These are phyloP conservation scores for Sanghuangporus baumii DNA, from an alignment of 1,284 basidiomycete genomes.

Conservation along the genomic window DNA sequence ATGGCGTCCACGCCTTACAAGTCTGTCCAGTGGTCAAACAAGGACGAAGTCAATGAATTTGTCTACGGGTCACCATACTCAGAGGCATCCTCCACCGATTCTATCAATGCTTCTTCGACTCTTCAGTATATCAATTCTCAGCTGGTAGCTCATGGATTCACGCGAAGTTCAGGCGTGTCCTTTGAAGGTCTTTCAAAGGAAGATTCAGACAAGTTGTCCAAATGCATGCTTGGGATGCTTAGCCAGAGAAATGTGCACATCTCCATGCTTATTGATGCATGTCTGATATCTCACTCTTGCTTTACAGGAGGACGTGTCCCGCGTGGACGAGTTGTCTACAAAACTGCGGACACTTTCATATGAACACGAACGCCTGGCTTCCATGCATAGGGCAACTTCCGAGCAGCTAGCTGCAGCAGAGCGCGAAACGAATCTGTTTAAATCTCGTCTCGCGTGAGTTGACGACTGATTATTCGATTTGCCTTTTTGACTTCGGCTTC, in stretches of 20 bases:
- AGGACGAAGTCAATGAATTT: conserved; percentile 31
- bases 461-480: background rate
- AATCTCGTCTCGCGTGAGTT: conserved; percentile 64
- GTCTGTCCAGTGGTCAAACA: conserved; percentile 40
- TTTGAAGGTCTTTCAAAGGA: conserved; percentile 54
- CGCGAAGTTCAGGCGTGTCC: conserved; percentile 53
- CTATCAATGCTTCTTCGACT: conserved; percentile 42
- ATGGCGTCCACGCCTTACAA: conserved; percentile 38
- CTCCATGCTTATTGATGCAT: background rate
- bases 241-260: conserved; percentile 73
- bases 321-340: conserved; percentile 72
- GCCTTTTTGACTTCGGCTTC: background rate
- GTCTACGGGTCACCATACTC: conserved; percentile 37
- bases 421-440: conserved; percentile 66
- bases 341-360: conserved; percentile 76
- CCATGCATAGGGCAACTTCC: conserved; percentile 52
- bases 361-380: conserved; percentile 72
- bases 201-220: conserved; percentile 63
- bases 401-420: conserved; percentile 64
- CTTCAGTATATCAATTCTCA: conserved; percentile 74
- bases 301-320: conserved; percentile 69
- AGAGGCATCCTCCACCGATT: conserved; percentile 35
- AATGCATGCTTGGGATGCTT: conserved; percentile 75
- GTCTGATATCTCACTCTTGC: background rate
- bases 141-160: conserved; percentile 76